Evolutionary conservation across 2,329 filamentous ascomycete species (phyloP).

Genomic region (Pseudogymnoascus destructans): DNA sequence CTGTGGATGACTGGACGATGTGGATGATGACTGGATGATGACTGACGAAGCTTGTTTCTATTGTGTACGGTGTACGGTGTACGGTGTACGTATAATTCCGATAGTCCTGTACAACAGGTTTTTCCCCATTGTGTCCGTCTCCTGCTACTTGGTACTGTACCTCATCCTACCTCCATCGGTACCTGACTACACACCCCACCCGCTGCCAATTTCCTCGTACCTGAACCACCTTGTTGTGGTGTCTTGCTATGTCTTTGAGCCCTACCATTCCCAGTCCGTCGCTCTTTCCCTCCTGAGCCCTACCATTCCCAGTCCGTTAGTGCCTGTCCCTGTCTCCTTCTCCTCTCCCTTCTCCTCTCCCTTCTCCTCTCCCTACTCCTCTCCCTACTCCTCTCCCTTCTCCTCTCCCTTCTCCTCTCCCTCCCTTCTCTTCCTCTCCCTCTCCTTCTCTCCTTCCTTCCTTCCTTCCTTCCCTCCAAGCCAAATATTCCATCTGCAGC

Average conservation of each 20-base stretch:
- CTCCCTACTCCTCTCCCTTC: not conserved
- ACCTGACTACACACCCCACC: not conserved
- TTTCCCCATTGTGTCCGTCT: no score
- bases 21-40: no score
- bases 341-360: not conserved
- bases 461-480: not conserved
- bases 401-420: not conserved
- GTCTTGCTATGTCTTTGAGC: not conserved
- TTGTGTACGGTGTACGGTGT: no score
- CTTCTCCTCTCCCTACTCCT: not conserved
- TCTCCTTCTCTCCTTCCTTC: not conserved
- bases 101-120: not conserved
- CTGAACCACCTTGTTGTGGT: not conserved
- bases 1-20: no score
- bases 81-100: no score
- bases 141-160: not conserved
- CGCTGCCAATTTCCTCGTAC: not conserved
- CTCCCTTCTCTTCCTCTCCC: not conserved
- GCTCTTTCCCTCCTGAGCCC: not conserved
- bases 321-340: not conserved
- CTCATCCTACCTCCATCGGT: not conserved
- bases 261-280: not conserved
- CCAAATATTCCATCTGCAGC: not conserved
- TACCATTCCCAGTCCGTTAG: not conserved
- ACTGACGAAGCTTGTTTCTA: no score